Percentiles rank a stretch among this genome's conserved stretches.
These are phyloP conservation scores for Microcera coccophila DNA, from an alignment of 2,329 filamentous ascomycete genomes.

Conservation along the genomic window DNA sequence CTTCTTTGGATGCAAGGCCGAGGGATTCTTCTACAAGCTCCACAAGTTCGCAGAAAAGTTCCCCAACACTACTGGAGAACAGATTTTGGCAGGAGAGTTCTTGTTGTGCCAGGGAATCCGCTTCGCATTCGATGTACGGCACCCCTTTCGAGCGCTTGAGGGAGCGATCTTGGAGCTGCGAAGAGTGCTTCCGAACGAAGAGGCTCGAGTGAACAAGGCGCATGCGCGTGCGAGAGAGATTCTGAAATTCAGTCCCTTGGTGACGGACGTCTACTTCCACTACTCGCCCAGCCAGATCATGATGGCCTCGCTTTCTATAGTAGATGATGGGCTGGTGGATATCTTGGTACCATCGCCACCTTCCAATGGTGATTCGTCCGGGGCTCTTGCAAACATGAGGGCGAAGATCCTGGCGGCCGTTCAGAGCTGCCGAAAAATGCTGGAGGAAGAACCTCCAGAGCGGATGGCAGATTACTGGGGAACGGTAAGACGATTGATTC, in stretches of 20 bases:
- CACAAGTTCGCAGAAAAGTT: constrained; percentile 65
- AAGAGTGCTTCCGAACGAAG: constrained; percentile 60
- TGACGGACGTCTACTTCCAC: constrained; percentile 96
- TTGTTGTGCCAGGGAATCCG: constrained; percentile 86
- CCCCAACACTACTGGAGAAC: constrained; percentile 67
- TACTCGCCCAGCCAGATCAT: constrained; percentile 94
- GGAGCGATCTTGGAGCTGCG: constrained; percentile 80
- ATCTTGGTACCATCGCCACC: constrained; percentile 42
- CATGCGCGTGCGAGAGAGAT: constrained; percentile 70
- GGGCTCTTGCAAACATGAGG: constrained; percentile 28
- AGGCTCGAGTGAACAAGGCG: constrained; percentile 52
- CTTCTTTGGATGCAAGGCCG: constrained; percentile 90
- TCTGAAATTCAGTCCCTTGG: constrained; percentile 72
- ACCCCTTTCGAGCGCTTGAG: constrained; percentile 84
- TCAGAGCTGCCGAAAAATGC: constrained; percentile 49
- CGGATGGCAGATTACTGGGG: constrained; percentile 53
- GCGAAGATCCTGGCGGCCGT: constrained; percentile 50
- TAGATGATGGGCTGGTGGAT: constrained; percentile 62
- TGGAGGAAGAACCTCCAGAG: constrained; percentile 55
- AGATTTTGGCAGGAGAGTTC: constrained; percentile 88
- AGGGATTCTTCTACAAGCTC: constrained; percentile 70
- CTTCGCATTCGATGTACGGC: constrained; percentile 89
- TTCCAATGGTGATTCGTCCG: constrained; percentile 22
- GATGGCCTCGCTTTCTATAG: constrained; percentile 73
- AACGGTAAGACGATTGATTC: constrained; percentile 36